Evolutionary conservation across 73 alveolate genomes (phyloP).

Genomic region (Blepharisma japonicum): DNA sequence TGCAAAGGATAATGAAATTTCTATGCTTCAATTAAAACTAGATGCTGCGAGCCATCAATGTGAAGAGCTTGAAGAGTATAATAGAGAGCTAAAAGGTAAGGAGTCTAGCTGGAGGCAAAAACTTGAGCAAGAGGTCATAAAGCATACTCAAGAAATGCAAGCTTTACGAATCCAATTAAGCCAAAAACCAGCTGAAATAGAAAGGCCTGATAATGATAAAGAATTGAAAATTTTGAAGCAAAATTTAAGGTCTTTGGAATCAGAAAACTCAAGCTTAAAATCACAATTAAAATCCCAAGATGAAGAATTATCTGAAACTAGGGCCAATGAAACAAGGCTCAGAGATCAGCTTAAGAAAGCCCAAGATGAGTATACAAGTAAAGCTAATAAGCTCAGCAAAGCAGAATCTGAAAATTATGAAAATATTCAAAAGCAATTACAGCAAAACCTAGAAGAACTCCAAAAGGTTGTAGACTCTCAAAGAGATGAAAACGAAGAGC

Average conservation of each 20-base stretch:
- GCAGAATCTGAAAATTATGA: too few relatives aligned
- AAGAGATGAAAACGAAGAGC: slow-evolving; percentile 1
- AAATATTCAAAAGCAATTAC: too few relatives aligned
- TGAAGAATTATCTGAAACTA: neutral
- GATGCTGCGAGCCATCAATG: neutral
- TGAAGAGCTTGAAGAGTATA: slow-evolving; percentile 8
- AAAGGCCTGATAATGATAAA: neutral
- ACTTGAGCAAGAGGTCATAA: neutral
- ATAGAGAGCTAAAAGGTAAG: neutral
- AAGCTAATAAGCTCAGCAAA: too few relatives aligned
- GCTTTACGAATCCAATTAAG: neutral
- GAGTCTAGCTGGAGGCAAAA: slow-evolving; percentile 9
- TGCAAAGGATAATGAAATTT: slow-evolving; percentile 1
- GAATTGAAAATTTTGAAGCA: neutral
- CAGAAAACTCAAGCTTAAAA: neutral
- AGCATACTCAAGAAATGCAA: neutral
- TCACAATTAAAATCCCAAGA: neutral
- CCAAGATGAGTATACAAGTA: too few relatives aligned
- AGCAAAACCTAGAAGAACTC: neutral
- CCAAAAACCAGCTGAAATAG: neutral
- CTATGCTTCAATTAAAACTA: neutral
- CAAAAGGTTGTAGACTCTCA: neutral
- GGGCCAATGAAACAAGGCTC: neutral
- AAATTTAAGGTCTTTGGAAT: neutral
- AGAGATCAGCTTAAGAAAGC: neutral